A percentile compares a stretch with the other conserved stretches of the same genome.
Evolutionary conservation across 2,329 filamentous ascomycete species (phyloP).

Genomic region (Ascochyta fabae): DNA sequence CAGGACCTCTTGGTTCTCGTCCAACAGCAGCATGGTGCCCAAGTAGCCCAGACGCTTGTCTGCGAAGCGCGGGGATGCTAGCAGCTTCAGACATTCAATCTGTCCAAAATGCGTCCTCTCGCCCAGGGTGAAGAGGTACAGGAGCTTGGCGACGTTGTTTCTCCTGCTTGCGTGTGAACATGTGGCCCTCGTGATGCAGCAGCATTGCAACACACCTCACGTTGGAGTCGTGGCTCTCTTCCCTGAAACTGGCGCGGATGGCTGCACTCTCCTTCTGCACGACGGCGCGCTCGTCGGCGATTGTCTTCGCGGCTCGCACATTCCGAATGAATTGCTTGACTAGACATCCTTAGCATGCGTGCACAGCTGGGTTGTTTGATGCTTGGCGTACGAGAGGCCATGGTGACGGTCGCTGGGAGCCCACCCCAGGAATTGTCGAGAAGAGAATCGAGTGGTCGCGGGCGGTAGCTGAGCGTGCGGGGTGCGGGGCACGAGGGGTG

Average conservation of each 20-base stretch:
- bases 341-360: conserved; percentile 53
- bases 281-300: conserved; percentile 96
- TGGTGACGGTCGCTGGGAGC: conserved; percentile 59
- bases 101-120: conserved; percentile 98
- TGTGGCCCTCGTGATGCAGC: conserved; percentile 19
- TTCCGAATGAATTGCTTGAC: conserved; percentile 99
- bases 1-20: conserved; percentile 98
- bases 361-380: conserved; percentile 25
- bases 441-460: conserved; percentile 19
- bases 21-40: conserved; percentile 92
- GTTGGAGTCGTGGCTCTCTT: conserved; percentile 92
- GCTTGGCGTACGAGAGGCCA: conserved; percentile 63
- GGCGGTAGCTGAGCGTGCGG: conserved; percentile 3
- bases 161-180: conserved; percentile 64
- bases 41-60: conserved; percentile 96
- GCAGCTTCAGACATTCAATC: conserved; percentile 97
- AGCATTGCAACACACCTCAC: conserved; percentile 68
- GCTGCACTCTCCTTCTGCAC: conserved; percentile 99
- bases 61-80: conserved; percentile 95
- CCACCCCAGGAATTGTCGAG: conserved; percentile 48
- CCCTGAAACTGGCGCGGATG: conserved; percentile 95
- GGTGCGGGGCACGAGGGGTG: neutral
- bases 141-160: conserved; percentile 98
- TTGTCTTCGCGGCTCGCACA: conserved; percentile 97
- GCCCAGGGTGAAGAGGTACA: conserved; percentile 97